phyloP scores from a whole-genome alignment of 1,284 basidiomycete genomes.

The Moniliophthora roreri region DNA sequence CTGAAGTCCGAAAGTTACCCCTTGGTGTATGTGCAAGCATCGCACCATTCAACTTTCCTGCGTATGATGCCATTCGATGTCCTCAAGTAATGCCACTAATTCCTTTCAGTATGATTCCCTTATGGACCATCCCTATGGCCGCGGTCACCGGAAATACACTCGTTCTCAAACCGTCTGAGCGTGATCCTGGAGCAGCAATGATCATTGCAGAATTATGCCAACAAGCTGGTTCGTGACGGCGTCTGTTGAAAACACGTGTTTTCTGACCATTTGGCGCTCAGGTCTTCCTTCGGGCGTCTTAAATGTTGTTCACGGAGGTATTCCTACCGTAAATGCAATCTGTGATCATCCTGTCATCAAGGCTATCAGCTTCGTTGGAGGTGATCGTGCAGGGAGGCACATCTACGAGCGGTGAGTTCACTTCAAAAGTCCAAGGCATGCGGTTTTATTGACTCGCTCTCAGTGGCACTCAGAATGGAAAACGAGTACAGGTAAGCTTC shows the following conservation, averaged over 20 bases:
- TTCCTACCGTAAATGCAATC: constrained; percentile 90
- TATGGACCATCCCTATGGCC: constrained; percentile 93
- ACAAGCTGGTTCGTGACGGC: constrained; percentile 57
- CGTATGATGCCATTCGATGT: constrained; percentile 47
- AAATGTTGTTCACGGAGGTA: constrained; percentile 89
- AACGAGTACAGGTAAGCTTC: constrained; percentile 77
- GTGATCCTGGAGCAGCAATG: constrained; percentile 96
- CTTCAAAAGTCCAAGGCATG: constrained; percentile 1
- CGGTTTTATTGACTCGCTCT: not conserved
- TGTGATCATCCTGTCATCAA: constrained; percentile 91
- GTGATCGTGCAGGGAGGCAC: constrained; percentile 90
- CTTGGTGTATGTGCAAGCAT: constrained; percentile 81
- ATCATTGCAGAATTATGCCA: constrained; percentile 95
- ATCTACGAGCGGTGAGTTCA: constrained; percentile 86
- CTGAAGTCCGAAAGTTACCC: constrained; percentile 78
- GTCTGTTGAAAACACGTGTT: not conserved
- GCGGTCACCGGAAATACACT: constrained; percentile 93
- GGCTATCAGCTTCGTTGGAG: constrained; percentile 98
- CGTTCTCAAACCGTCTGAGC: constrained; percentile 93
- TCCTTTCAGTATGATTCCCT: constrained; percentile 83
- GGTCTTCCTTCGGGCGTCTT: constrained; percentile 80
- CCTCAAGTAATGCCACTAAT: constrained; percentile 6
- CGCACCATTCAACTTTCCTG: constrained; percentile 92
- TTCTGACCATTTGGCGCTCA: constrained; percentile 32
- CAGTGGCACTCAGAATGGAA: constrained; percentile 84